Evolutionary conservation across 1,284 basidiomycete genomes (phyloP).

Genomic region (Fistulinella staudtii): DNA sequence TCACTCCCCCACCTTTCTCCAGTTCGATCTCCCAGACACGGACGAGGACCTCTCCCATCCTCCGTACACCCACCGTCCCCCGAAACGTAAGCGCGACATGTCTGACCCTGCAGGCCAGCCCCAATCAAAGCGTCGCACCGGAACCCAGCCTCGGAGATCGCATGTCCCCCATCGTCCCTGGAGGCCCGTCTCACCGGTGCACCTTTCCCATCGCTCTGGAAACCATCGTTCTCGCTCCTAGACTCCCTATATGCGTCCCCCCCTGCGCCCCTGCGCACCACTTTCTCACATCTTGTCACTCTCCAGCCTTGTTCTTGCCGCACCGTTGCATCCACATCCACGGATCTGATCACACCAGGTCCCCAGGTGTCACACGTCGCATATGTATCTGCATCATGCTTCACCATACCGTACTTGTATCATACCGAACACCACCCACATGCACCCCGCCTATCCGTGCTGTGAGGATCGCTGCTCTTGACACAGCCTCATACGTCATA

Average conservation of each 20-base stretch:
- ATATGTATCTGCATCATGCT: slow-evolving; percentile 29
- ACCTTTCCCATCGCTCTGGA: slow-evolving; percentile 13
- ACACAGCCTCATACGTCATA: slow-evolving; percentile 29
- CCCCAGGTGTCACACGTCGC: slow-evolving; percentile 20
- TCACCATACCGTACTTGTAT: slow-evolving; percentile 25
- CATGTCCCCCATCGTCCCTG: slow-evolving; percentile 12
- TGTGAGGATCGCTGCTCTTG: slow-evolving; percentile 3
- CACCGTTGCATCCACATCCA: slow-evolving; percentile 8
- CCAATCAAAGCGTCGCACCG: slow-evolving; percentile 25
- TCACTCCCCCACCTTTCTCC: slow-evolving; percentile 63
- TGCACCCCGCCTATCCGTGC: slow-evolving; percentile 4
- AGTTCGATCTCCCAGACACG: slow-evolving; percentile 62
- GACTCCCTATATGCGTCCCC: slow-evolving; percentile 8
- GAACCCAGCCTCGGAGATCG: slow-evolving; percentile 18
- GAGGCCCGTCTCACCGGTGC: neutral
- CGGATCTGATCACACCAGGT: no score
- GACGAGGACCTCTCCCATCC: slow-evolving; percentile 68
- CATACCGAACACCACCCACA: slow-evolving; percentile 21
- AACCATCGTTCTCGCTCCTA: slow-evolving; percentile 20
- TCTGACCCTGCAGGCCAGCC: slow-evolving; percentile 18
- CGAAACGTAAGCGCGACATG: slow-evolving; percentile 52
- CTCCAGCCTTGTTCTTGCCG: slow-evolving; percentile 11
- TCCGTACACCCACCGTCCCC: slow-evolving; percentile 49
- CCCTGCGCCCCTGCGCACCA: slow-evolving; percentile 3
- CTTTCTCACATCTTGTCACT: slow-evolving; percentile 19